Percentiles rank a stretch among this genome's conserved stretches.
phyloP scores from a whole-genome alignment of 2,329 filamentous ascomycete genomes.

The Diaporthe citrichinensis region DNA sequence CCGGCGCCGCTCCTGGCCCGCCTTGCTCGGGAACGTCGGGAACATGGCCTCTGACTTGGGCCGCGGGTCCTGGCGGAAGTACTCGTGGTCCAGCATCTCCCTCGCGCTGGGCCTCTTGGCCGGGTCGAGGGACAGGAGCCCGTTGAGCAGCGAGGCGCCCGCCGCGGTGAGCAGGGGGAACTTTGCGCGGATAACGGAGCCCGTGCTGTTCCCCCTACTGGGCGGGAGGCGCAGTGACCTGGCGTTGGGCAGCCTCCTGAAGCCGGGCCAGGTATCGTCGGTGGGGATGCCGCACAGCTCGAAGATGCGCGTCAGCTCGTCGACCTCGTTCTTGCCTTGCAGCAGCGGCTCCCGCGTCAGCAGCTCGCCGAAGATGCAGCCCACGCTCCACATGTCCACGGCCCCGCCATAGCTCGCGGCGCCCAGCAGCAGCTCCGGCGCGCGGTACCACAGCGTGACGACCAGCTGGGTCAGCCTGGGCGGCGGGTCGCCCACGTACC shows the following conservation, averaged over 20 bases:
- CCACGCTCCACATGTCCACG: conserved; percentile 96
- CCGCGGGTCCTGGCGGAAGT: conserved; percentile 90
- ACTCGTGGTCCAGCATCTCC: conserved; percentile 83
- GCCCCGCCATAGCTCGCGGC: conserved; percentile 79
- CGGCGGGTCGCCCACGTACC: conserved; percentile 84
- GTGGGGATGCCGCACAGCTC: conserved; percentile 89
- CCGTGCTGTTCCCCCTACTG: conserved; percentile 51
- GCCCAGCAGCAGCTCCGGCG: conserved; percentile 91
- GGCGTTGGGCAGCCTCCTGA: conserved; percentile 89
- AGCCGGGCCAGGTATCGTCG: conserved; percentile 86
- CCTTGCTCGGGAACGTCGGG: conserved; percentile 96
- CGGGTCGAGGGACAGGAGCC: conserved; percentile 83
- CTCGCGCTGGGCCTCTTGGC: conserved; percentile 76
- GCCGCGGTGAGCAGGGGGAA: conserved; percentile 87
- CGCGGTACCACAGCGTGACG: conserved; percentile 96
- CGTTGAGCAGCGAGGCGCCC: conserved; percentile 77
- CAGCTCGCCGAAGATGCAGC: conserved; percentile 95
- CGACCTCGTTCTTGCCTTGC: conserved; percentile 92
- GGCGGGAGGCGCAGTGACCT: conserved; percentile 80
- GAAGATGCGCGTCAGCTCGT: conserved; percentile 90
- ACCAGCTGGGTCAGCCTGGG: conserved; percentile 90
- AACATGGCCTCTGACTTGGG: conserved; percentile 95
- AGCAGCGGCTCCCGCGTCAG: conserved; percentile 86
- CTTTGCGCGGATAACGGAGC: conserved; percentile 76
- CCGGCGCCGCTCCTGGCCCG: conserved; percentile 87